Evolutionary conservation across 2,329 filamentous ascomycete genomes (phyloP).

Genomic region (Apiospora malaysiana): DNA sequence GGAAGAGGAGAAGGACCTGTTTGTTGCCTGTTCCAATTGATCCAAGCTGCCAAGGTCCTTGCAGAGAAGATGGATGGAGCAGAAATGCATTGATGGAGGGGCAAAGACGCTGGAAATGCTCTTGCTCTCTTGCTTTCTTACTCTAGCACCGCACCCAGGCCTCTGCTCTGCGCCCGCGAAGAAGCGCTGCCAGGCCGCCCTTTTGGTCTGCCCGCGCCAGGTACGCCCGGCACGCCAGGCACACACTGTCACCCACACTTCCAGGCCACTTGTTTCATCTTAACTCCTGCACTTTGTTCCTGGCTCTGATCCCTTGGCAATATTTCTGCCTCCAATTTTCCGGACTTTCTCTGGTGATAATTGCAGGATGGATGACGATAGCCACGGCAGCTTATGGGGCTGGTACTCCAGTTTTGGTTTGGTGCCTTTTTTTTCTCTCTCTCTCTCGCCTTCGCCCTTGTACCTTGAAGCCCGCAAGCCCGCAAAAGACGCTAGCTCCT

Average conservation of each 20-base stretch:
- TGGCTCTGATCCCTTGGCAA: constrained; percentile 21
- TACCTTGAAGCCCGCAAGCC: neutral
- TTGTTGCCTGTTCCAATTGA: too few species aligned
- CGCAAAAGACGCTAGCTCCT: neutral
- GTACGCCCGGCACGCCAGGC: neutral
- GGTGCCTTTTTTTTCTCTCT: neutral
- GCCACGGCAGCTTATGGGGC: neutral
- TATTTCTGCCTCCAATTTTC: neutral
- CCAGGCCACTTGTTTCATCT: constrained; percentile 11
- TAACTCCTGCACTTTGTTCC: neutral
- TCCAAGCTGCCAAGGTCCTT: neutral
- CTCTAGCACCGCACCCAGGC: too few species aligned
- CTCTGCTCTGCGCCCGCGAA: too few species aligned
- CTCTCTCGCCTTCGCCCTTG: neutral
- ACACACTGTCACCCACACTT: neutral
- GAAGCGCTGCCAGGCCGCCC: neutral
- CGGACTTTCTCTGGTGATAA: neutral
- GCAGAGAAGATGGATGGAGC: neutral
- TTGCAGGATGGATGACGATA: constrained; percentile 10
- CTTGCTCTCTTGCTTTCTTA: too few species aligned
- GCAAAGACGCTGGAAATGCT: too few species aligned
- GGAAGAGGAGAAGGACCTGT: too few species aligned
- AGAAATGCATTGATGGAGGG: too few species aligned
- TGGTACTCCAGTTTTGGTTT: neutral
- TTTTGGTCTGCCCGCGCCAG: neutral